These are phyloP conservation scores for Populus alba DNA, from an alignment of 345 rosid species.

Conservation along the genomic window DNA sequence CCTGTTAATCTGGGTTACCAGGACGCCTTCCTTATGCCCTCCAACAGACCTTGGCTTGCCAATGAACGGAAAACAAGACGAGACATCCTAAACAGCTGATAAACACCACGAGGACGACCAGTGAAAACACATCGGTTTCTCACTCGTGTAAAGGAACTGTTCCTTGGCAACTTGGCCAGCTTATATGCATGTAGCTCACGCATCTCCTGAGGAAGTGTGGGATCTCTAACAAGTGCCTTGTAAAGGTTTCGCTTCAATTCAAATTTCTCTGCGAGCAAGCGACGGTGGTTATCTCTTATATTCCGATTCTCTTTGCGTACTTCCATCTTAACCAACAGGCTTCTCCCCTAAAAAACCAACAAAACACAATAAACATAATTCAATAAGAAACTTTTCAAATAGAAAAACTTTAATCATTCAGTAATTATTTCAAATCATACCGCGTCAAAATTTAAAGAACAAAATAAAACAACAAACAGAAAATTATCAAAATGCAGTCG, in stretches of 20 bases:
- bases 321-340: not conserved
- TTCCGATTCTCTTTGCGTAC: slow-evolving; percentile 31
- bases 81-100: slow-evolving; percentile 43
- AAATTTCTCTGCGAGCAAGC: slow-evolving; percentile 44
- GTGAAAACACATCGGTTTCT: slow-evolving; percentile 55
- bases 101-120: slow-evolving; percentile 53
- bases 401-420: not conserved
- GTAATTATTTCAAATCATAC: not conserved
- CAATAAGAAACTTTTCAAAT: not conserved
- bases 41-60: slow-evolving; percentile 33
- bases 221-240: slow-evolving; percentile 49
- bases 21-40: slow-evolving; percentile 41
- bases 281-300: slow-evolving; percentile 43
- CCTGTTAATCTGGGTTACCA: slow-evolving; percentile 22
- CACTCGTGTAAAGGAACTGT: slow-evolving; percentile 55
- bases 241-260: slow-evolving; percentile 55
- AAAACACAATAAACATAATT: not conserved
- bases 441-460: not conserved
- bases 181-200: slow-evolving; percentile 49
- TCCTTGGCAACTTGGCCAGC: slow-evolving; percentile 55
- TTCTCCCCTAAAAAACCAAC: not conserved
- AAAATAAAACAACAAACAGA: not conserved
- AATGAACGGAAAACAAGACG: slow-evolving; percentile 42
- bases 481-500: not conserved
- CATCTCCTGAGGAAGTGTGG: slow-evolving; percentile 47